phyloP scores from a whole-genome alignment of 2,329 filamentous ascomycete genomes.

The Ambrosiella beaveri region DNA sequence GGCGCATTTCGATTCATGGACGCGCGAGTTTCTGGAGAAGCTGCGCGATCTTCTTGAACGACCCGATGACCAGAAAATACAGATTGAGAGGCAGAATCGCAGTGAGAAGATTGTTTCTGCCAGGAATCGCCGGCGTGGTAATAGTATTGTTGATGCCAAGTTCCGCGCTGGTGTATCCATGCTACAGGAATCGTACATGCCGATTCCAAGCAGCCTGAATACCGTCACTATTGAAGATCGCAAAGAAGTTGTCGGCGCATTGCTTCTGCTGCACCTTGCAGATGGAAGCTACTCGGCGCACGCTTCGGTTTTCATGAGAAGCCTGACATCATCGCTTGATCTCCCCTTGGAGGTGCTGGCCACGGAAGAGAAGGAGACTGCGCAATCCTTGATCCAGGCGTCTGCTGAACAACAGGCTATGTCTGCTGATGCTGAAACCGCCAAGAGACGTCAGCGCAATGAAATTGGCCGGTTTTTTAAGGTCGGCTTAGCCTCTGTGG shows the following conservation, averaged over 20 bases:
- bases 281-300: conserved; percentile 59
- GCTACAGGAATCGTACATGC: conserved; percentile 35
- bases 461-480: conserved; percentile 66
- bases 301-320: conserved; percentile 50
- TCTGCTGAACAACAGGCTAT: conserved; percentile 35
- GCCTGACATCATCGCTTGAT: conserved; percentile 49
- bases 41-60: conserved; percentile 7
- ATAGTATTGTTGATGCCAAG: conserved; percentile 20
- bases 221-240: conserved; percentile 41
- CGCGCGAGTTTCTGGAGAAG: conserved; percentile 8
- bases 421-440: conserved; percentile 59
- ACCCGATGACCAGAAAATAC: conserved; percentile 25
- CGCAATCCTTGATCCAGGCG: conserved; percentile 54
- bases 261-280: conserved; percentile 53
- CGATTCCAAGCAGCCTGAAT: conserved; percentile 35
- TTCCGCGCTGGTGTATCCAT: conserved; percentile 23
- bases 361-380: conserved; percentile 57
- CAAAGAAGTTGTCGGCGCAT: conserved; percentile 47
- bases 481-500: conserved; percentile 73
- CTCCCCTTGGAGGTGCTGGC: conserved; percentile 45
- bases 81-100: conserved; percentile 29
- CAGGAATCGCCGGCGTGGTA: conserved; percentile 14
- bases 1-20: conserved; percentile 11
- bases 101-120: conserved; percentile 21
- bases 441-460: conserved; percentile 55